Evolutionary conservation across 306 rosid species (phyloP).

Genomic region (Betula pendula): DNA sequence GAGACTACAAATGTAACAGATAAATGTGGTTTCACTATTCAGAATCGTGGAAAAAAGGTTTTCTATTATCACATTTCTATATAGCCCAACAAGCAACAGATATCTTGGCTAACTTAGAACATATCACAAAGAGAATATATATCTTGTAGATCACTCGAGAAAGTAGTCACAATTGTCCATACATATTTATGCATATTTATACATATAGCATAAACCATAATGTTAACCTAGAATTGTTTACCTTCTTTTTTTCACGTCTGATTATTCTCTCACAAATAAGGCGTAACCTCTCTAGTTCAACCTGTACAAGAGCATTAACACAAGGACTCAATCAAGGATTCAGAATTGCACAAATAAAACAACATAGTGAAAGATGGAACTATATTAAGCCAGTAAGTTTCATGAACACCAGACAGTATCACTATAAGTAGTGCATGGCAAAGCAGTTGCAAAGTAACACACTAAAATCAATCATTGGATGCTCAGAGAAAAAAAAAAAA

Average conservation of each 20-base stretch:
- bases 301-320: slow-evolving; percentile 55
- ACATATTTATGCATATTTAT: not conserved
- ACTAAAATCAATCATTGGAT: too few relatives aligned
- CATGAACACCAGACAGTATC: too few relatives aligned
- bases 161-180: not conserved
- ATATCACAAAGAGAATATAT: not conserved
- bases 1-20: not conserved
- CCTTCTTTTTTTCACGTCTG: slow-evolving; percentile 96
- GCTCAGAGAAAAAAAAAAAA: not conserved
- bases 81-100: not conserved
- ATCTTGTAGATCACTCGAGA: not conserved
- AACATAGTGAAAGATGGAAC: not conserved
- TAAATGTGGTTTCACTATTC: not conserved
- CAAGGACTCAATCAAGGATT: slow-evolving; percentile 13
- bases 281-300: slow-evolving; percentile 91
- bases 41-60: not conserved
- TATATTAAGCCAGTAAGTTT: too few relatives aligned
- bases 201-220: not conserved
- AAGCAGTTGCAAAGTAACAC: too few relatives aligned
- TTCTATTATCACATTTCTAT: not conserved
- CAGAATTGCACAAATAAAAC: not conserved
- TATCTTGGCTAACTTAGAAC: not conserved
- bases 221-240: slow-evolving; percentile 22
- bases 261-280: slow-evolving; percentile 95
- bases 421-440: too few relatives aligned